These are phyloP conservation scores for Lotus japonicus DNA, from an alignment of 306 rosid species.

Conservation along the genomic window DNA sequence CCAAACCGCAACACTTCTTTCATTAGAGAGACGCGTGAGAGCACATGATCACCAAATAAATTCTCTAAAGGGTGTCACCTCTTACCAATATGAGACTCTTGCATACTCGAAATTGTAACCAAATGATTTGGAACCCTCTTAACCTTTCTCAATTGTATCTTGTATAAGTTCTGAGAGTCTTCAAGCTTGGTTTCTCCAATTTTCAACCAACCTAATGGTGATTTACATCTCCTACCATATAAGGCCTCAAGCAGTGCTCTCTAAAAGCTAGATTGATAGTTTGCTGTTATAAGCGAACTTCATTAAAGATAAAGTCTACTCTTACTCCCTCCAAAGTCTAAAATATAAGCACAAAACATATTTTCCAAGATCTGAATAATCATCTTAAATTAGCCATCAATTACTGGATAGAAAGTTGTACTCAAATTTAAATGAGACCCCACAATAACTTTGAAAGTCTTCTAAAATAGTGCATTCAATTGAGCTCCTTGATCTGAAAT, in stretches of 20 bases:
- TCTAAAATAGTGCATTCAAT: no score
- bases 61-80: not conserved
- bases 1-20: no score
- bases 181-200: not conserved
- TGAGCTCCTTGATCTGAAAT: no score
- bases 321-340: not conserved
- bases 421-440: not conserved
- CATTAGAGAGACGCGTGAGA: no score
- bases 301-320: not conserved
- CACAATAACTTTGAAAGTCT: no score
- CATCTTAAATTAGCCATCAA: not conserved
- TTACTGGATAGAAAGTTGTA: not conserved
- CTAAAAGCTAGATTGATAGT: not conserved
- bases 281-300: no score
- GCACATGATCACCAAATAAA: not conserved
- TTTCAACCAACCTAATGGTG: not conserved
- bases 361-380: not conserved
- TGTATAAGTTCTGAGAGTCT: not conserved
- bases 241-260: not conserved
- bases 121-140: not conserved
- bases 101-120: no score
- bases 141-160: not conserved
- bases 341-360: not conserved
- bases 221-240: not conserved
- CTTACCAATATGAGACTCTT: no score